Evolutionary conservation across 345 rosid genomes (phyloP).

Genomic region (Ailanthus altissimus): DNA sequence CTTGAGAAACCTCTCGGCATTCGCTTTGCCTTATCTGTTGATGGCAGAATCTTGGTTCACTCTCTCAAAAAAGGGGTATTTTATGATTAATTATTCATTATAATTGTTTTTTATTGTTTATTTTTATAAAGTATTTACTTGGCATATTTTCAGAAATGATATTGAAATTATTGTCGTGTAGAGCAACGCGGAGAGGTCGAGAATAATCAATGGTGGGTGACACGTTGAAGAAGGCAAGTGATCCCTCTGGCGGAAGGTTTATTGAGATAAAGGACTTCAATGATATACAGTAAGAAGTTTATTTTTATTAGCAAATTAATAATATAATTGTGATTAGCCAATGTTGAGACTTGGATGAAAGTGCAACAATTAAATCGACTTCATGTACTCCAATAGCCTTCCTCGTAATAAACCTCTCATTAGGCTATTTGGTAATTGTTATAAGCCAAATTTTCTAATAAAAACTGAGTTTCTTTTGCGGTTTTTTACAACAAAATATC

Average conservation of each 20-base stretch:
- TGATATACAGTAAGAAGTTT: constrained; percentile 58
- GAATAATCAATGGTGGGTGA: constrained; percentile 93
- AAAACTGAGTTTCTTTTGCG: too few species aligned
- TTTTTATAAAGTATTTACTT: not conserved
- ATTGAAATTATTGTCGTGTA: constrained; percentile 22
- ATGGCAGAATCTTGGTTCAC: constrained; percentile 78
- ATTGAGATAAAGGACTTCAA: constrained; percentile 56
- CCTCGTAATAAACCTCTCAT: too few species aligned
- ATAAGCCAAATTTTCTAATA: too few species aligned
- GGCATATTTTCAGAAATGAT: not conserved
- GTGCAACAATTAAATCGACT: too few species aligned
- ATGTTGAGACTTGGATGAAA: too few species aligned
- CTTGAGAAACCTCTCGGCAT: constrained; percentile 85
- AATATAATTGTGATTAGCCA: too few species aligned
- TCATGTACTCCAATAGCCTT: too few species aligned
- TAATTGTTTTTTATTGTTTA: not conserved
- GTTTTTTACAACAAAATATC: too few species aligned
- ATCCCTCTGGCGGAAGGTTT: constrained; percentile 54
- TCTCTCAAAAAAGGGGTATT: constrained; percentile 79
- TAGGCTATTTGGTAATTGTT: too few species aligned
- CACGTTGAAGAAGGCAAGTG: constrained; percentile 64
- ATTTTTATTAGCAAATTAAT: constrained; percentile 14
- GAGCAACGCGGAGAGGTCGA: constrained; percentile 93
- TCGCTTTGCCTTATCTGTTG: constrained; percentile 70
- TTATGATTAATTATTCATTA: not conserved